Percentiles rank a stretch among this genome's conserved stretches.
These are phyloP conservation scores for Podila horticola DNA, from an alignment of 192 early-diverging fungal genomes.

Conservation along the genomic window DNA sequence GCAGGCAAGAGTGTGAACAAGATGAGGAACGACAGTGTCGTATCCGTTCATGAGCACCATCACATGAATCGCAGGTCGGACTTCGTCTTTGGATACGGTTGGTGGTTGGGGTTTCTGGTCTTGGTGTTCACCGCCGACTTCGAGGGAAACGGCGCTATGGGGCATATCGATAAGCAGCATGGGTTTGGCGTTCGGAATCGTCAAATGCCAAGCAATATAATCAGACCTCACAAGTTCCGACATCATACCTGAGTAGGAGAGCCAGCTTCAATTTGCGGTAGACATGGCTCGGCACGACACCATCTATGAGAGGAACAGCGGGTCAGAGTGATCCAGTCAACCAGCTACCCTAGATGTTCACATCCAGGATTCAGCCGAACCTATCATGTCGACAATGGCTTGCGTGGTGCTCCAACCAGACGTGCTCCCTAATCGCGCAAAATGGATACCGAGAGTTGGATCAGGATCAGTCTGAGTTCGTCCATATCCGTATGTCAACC, in stretches of 20 bases:
- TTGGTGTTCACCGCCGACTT: neutral
- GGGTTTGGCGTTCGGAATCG: too few relatives aligned
- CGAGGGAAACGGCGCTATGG: conserved; percentile 29
- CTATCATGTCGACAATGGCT: conserved; percentile 31
- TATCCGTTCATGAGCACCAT: conserved; percentile 26
- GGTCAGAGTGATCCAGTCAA: neutral
- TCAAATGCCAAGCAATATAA: too few relatives aligned
- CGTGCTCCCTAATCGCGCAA: neutral
- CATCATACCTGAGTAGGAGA: conserved; percentile 30
- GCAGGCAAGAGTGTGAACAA: conserved; percentile 16
- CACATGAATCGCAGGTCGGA: conserved; percentile 19
- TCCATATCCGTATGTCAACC: neutral
- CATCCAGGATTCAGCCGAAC: neutral
- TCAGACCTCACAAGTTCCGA: neutral
- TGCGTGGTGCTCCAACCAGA: conserved; percentile 39
- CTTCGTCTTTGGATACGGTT: neutral
- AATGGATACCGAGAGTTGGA: neutral
- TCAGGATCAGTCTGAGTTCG: neutral
- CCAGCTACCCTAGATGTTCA: neutral
- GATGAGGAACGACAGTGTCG: conserved; percentile 18
- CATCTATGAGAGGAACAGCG: neutral
- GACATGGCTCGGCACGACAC: conserved; percentile 4
- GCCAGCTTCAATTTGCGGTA: conserved; percentile 45
- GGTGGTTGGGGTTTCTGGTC: neutral
- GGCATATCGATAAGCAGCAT: too few relatives aligned